phyloP scores from a whole-genome alignment of 1,284 basidiomycete genomes.

The Ceratobasidium theobromae region DNA sequence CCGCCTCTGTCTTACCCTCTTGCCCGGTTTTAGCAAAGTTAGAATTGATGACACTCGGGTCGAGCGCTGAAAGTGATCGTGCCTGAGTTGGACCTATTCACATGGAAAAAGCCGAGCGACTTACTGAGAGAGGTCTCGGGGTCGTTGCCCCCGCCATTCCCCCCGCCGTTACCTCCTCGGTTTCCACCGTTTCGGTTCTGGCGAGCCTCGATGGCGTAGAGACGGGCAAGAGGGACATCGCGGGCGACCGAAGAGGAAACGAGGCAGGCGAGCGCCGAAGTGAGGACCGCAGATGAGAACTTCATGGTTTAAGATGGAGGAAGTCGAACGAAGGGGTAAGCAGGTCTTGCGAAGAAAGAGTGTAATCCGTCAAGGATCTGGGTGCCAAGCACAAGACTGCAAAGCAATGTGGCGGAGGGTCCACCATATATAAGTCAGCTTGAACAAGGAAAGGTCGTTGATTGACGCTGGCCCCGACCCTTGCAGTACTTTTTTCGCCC shows the following conservation, averaged over 20 bases:
- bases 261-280: conserved; percentile 7
- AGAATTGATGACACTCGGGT: conserved; percentile 35
- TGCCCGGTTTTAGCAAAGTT: conserved; percentile 36
- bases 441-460: not conserved
- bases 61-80: conserved; percentile 34
- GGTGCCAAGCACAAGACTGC: conserved; percentile 20
- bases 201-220: conserved; percentile 3
- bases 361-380: conserved; percentile 32
- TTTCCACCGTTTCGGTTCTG: conserved; percentile 1
- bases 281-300: conserved; percentile 16
- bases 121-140: conserved; percentile 23
- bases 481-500: conserved; percentile 20
- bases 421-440: not conserved
- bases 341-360: conserved; percentile 25
- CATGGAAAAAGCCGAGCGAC: not conserved
- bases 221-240: not conserved
- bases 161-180: not conserved
- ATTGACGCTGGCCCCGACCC: conserved; percentile 25
- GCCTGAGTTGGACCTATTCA: not conserved
- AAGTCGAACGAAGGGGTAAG: conserved; percentile 23
- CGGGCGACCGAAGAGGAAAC: conserved; percentile 13
- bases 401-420: conserved; percentile 9
- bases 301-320: conserved; percentile 6
- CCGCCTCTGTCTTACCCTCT: conserved; percentile 35
- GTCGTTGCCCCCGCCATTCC: not conserved